Evolutionary conservation across 148 eudicot genomes (phyloP).

Genomic region (Rhododendron vialii): DNA sequence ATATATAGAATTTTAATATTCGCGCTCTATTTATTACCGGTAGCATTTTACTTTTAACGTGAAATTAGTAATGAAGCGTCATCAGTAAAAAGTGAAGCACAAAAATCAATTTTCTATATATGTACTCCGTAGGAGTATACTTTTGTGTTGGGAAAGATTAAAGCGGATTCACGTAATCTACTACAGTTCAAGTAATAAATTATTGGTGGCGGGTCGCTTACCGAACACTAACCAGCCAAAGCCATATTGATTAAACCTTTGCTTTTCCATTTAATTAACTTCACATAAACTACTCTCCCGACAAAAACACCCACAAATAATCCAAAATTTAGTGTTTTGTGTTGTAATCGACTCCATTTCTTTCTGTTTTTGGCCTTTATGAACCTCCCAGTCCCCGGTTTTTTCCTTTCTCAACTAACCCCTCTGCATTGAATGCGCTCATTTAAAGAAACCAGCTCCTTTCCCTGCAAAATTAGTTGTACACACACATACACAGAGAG

Average conservation of each 20-base stretch:
- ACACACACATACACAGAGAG: background rate
- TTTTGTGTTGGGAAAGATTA: background rate
- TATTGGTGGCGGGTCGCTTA: background rate
- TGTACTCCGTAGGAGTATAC: no score
- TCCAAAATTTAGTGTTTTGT: background rate
- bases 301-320: background rate
- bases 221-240: background rate
- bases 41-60: no score
- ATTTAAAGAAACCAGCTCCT: conserved; percentile 45
- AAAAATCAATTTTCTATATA: no score
- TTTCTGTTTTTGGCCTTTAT: background rate
- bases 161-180: background rate
- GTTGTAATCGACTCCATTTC: conserved; percentile 1
- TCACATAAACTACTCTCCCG: background rate
- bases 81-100: no score
- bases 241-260: background rate
- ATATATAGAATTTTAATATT: no score
- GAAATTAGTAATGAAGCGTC: no score
- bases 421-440: conserved; percentile 47
- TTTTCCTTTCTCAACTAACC: conserved; percentile 42
- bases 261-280: background rate
- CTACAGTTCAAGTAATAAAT: background rate
- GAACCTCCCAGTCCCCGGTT: background rate
- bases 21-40: no score
- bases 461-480: conserved; percentile 46